Base-by-base conservation (phyloP, 192 early-diverging fungal genomes). In the Cetraspora pellucida region DNA sequence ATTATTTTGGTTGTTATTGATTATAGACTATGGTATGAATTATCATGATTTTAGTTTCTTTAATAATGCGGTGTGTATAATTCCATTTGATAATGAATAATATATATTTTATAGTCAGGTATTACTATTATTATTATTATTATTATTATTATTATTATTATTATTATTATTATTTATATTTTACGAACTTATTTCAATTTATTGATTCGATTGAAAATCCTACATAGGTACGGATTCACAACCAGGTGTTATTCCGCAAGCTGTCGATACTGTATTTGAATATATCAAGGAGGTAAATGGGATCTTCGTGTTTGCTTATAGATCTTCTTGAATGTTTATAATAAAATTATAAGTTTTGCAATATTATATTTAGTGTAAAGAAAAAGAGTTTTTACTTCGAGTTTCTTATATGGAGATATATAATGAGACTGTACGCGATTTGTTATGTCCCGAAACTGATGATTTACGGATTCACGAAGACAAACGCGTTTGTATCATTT, bases 391-490 rank as follows among this genome's bases (percentile, higher is more conserved):
- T 74, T 81, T 98, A 28, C 78, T 99, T 47, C 90, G 95, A 64
- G 98, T 98, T n/a, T 95, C 94, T 31, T 99, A 98, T 82, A 77
- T 99, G 73, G 98, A 99, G 81, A 98, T 99, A 49, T 99, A 99
- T 84, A 97, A 97, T 82, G 96, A 97, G 80, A 89, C 86, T 0
- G 91, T 99, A 72, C 90, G 91, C 19, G 98, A 99, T 80, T 81
- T 99, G 45, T 86, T 99, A 3, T 85, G 89, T 23, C 96, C 97
- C 0, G 88, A 91, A 25, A 93, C 91, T 58, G 85, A 82, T 60
- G 91, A 98, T 75, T 83, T 99, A 46, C 88, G 91, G 79, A 98
- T 99, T 77, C 92, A 94, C 55, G 95, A 98, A 73, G 87, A 89
- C 49, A 78, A 77, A 69, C 65, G 80, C 44, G 87, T 86, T 78